Evolutionary conservation across 352 stramenopile species (phyloP), one percentile per base, ranked within the genome.

Genomic region (Pythium chondricola): DNA sequence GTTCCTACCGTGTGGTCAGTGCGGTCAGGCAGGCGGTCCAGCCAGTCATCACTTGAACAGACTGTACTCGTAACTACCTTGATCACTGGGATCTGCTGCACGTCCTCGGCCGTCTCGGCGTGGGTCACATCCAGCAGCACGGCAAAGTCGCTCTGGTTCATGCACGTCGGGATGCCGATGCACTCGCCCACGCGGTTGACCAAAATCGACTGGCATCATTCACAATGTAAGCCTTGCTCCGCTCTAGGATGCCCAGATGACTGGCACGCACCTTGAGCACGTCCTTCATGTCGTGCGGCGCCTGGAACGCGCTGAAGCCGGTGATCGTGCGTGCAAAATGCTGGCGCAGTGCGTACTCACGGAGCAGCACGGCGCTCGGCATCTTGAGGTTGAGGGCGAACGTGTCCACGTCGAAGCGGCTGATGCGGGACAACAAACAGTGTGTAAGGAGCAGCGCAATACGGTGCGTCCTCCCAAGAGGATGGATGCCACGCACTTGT

Each of bases 381-480:
- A 93, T 48, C 58, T 90, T 89, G 44, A 91, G 84, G 52, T 81
- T 88, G 45, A 93, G 74, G 25, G 76, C 61, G 35, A 93, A 93
- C 18, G 67, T 54, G 26, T 69, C 72, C 10, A 76, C 75, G 40
- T 88, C 74, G 59, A 91, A 90, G 21, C 58, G 51, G 25, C 66
- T 77, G 40, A n/a, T n/a, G n/a, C n/a, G n/a, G n/a, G n/a, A n/a
- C n/a, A 48, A 31, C 3, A 20, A 21, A 38, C 20, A n/a, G n/a
- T n/a, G n/a, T n/a, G n/a, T 17, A 49, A 45, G 4, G 11, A 10
- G 35, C n/a, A 49, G 29, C 41, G 13, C 40, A 6, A 13, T 18
- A 24, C 20, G 14, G 22, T 32, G 6, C 22, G 29, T 27, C 2
- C 7, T 36, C 5, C 4, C 11, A 46, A 37, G 10, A 32, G 25